These are phyloP conservation scores for Perkinsus marinus DNA, from an alignment of 169 alveolate genomes.

Conservation along the genomic window DNA sequence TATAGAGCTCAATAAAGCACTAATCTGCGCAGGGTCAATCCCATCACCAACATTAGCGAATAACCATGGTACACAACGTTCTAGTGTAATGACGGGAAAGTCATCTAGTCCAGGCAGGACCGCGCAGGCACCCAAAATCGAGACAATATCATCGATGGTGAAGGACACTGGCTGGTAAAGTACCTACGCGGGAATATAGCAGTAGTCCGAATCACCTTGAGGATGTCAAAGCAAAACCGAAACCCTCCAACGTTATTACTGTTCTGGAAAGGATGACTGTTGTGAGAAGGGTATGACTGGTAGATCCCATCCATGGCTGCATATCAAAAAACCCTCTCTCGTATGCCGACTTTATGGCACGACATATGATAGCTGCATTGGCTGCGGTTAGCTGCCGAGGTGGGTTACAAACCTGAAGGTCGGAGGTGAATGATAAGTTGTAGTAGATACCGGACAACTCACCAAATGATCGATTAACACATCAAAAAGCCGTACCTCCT, in stretches of 20 bases:
- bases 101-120: not conserved
- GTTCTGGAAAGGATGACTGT: not conserved
- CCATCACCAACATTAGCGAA: not conserved
- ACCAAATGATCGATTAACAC: no score
- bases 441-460: no score
- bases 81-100: not conserved
- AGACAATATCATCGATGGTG: not conserved
- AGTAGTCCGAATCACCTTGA: not conserved
- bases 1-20: not conserved
- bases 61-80: not conserved
- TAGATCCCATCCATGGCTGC: not conserved
- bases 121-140: not conserved
- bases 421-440: no score
- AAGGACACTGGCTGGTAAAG: not conserved
- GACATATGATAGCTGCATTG: not conserved
- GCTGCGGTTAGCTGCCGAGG: not conserved
- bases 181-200: not conserved
- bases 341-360: not conserved
- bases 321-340: not conserved
- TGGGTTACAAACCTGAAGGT: no score
- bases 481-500: no score
- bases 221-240: no score
- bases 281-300: not conserved
- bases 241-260: no score
- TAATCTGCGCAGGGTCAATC: not conserved